Evolutionary conservation across 441 rosid species (phyloP), one percentile per base, ranked within the genome.

Genomic region (Pelargonium myrrhifolium): DNA sequence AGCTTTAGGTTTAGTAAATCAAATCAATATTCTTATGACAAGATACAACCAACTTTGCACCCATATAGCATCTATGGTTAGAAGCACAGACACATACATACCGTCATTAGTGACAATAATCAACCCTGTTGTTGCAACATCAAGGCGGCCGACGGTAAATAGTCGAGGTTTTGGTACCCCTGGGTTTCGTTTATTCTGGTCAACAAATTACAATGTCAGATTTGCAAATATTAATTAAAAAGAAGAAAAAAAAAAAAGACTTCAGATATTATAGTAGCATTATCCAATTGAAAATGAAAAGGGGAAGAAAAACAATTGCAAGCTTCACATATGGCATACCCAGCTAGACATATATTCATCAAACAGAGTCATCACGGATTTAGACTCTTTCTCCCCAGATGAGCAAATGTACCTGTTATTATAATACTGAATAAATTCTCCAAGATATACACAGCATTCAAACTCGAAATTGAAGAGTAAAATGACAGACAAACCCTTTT

Each of bases 71-170:
- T 37, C 8, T 15, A 62, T 22, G 17, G 4, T 28, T 40, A 68
- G 62, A 8, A 68, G 65, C 42, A 15, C 56, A 70, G 39, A 40
- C 18, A 47, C 49, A 63, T 51, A 20, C 70, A 42, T 74, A 90
- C 98, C 98, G 74, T 90, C 95, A 77, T 89, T 93, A 62, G 98
- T 93, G 67, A 86, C 92, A 49, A 90, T 79, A 45, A 89, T 80
- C 64, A 90, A 84, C 40, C 98, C 98, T 49, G 88, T 80, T 3
- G 96, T 89, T 69, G 97, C 98, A 74, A 93, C 98, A 65, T 93
- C 95, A 62, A 93, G 97, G 74, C 98, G 93, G 45, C 98, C 97
- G 68, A 89, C 97, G 7, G 96, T 93, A 65, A 93, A 93, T 42
- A 93, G 82, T n/a, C 97, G 88, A 37, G 98, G 98, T 76, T 79